phyloP scores from a whole-genome alignment of 352 stramenopile species.

The Phytophthora palmivora region DNA sequence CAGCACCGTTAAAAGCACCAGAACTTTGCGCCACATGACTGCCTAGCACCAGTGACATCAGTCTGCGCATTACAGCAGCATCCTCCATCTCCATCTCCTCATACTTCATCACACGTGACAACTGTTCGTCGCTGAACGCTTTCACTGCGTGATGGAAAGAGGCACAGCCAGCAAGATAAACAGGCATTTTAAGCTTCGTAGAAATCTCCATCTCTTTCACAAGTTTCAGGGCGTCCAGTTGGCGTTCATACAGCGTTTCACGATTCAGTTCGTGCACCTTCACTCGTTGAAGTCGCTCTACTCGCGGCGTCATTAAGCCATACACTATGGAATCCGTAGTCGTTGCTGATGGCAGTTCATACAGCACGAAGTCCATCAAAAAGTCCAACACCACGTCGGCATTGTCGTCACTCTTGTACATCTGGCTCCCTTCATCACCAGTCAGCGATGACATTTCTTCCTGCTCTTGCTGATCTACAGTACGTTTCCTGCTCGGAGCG shows the following conservation, averaged over 20 bases:
- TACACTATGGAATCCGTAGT: conserved; percentile 27
- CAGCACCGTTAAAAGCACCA: conserved; percentile 41
- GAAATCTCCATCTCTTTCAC: conserved; percentile 60
- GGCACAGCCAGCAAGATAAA: conserved; percentile 65
- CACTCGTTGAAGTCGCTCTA: conserved; percentile 60
- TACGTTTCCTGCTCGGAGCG: conserved; percentile 7
- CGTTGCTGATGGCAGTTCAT: conserved; percentile 38
- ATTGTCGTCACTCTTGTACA: conserved; percentile 27
- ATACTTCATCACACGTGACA: conserved; percentile 70
- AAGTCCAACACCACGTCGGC: conserved; percentile 72
- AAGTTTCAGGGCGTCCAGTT: conserved; percentile 67
- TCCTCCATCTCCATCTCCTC: conserved; percentile 59
- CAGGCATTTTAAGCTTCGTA: conserved; percentile 44
- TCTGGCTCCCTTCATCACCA: conserved; percentile 7
- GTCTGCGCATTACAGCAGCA: conserved; percentile 31
- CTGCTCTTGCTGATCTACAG: background rate
- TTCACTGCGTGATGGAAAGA: conserved; percentile 77
- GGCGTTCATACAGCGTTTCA: conserved; percentile 63
- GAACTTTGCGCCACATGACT: conserved; percentile 60
- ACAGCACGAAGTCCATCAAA: conserved; percentile 72
- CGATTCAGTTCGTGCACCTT: conserved; percentile 51
- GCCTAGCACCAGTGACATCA: conserved; percentile 69
- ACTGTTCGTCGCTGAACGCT: conserved; percentile 71
- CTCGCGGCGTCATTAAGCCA: conserved; percentile 52
- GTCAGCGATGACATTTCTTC: background rate